These are phyloP conservation scores for Oenanthe sinensis DNA, from an alignment of 129 eudicot species.

Conservation along the genomic window DNA sequence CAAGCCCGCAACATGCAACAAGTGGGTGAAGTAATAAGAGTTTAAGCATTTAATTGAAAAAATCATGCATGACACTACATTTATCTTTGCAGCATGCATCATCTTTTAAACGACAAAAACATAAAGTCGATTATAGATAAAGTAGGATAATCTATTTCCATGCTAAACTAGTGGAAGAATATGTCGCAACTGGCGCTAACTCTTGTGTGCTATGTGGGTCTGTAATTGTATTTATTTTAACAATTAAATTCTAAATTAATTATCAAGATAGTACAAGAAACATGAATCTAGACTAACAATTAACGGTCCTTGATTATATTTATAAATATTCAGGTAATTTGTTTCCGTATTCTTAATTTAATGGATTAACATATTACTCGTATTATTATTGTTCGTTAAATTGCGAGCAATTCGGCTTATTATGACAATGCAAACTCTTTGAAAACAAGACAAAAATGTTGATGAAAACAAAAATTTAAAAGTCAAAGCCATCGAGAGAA, in stretches of 20 bases:
- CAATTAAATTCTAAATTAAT: too few relatives aligned
- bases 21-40: not conserved
- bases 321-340: too few relatives aligned
- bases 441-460: not conserved
- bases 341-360: too few relatives aligned
- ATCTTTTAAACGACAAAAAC: slow-evolving; percentile 1
- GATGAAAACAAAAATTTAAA: not conserved
- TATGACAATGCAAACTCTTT: not conserved
- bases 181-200: not conserved
- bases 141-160: not conserved
- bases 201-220: not conserved
- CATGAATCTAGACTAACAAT: not conserved
- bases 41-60: not conserved
- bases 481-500: not conserved
- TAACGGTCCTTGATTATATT: too few relatives aligned
- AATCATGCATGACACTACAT: not conserved
- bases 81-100: slow-evolving; percentile 1
- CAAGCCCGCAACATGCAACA: not conserved
- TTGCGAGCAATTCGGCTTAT: too few relatives aligned
- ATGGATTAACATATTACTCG: too few relatives aligned
- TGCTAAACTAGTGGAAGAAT: not conserved
- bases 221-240: not conserved
- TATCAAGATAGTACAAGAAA: too few relatives aligned
- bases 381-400: too few relatives aligned
- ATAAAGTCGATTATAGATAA: not conserved